These are phyloP conservation scores for Phytophthora sp. DNA, from an alignment of 352 stramenopile genomes.

Conservation along the genomic window DNA sequence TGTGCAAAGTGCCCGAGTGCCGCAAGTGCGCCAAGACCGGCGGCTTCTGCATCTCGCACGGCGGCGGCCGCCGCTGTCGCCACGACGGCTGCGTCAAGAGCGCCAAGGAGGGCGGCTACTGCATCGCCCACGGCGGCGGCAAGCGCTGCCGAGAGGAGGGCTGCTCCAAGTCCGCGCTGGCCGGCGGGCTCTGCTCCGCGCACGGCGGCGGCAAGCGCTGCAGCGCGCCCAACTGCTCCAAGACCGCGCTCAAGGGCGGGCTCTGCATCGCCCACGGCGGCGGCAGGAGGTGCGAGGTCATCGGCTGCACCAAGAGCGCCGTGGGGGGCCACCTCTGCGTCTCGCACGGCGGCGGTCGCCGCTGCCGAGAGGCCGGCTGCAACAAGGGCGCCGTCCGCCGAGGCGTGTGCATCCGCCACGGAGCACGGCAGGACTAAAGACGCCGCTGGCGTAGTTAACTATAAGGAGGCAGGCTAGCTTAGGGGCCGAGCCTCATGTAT, in stretches of 20 bases:
- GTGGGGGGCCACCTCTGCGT: conserved; percentile 68
- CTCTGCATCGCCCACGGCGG: conserved; percentile 71
- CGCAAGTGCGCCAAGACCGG: conserved; percentile 72
- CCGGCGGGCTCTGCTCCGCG: conserved; percentile 68
- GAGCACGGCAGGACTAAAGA: conserved; percentile 36
- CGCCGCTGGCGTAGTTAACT: conserved; percentile 12
- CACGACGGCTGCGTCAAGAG: conserved; percentile 67
- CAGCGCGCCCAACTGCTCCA: conserved; percentile 49
- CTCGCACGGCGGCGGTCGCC: conserved; percentile 64
- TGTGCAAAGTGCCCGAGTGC: conserved; percentile 69
- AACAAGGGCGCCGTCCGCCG: conserved; percentile 75
- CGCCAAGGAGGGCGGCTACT: conserved; percentile 74
- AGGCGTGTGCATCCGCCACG: conserved; percentile 79
- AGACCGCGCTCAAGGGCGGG: conserved; percentile 72
- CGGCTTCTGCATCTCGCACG: conserved; percentile 80
- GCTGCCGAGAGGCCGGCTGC: conserved; percentile 62
- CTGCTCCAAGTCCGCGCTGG: conserved; percentile 71
- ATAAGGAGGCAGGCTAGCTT: conserved; percentile 21
- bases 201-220: conserved; percentile 76
- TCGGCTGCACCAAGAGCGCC: conserved; percentile 59
- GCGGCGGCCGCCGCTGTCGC: conserved; percentile 62
- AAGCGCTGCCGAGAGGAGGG: conserved; percentile 56
- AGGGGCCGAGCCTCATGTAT: conserved; percentile 27
- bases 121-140: conserved; percentile 64
- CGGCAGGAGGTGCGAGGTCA: conserved; percentile 58